phyloP scores from a whole-genome alignment of 805 yeast genomes.

The Candida berthetii region DNA sequence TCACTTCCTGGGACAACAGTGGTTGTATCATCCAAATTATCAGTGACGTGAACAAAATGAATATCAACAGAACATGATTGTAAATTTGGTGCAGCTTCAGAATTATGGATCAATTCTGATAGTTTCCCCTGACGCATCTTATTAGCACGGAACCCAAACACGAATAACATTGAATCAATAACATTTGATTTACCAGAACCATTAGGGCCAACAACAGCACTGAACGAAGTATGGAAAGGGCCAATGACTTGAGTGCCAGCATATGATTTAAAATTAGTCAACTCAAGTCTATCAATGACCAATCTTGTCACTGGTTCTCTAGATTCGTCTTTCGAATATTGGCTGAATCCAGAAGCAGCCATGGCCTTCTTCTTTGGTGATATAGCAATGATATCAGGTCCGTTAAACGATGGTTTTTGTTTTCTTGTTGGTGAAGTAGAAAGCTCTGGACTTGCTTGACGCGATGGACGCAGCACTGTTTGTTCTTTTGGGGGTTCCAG shows the following conservation, averaged over 20 bases:
- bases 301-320: slow-evolving; percentile 45
- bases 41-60: slow-evolving; percentile 73
- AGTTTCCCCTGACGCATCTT: slow-evolving; percentile 95
- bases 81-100: slow-evolving; percentile 62
- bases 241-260: slow-evolving; percentile 93
- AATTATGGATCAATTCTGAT: slow-evolving; percentile 90
- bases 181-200: slow-evolving; percentile 98
- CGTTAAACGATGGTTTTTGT: slow-evolving; percentile 26
- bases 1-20: slow-evolving; percentile 42
- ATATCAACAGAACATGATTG: slow-evolving; percentile 87
- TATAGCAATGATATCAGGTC: slow-evolving; percentile 31
- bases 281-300: slow-evolving; percentile 66
- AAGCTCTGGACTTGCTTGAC: no score
- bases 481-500: slow-evolving; percentile 13
- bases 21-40: slow-evolving; percentile 41
- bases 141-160: slow-evolving; percentile 93
- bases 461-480: background rate
- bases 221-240: slow-evolving; percentile 88
- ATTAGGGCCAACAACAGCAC: slow-evolving; percentile 98
- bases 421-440: slow-evolving; percentile 25
- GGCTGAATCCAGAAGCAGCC: slow-evolving; percentile 22
- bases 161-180: slow-evolving; percentile 92
- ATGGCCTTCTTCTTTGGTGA: slow-evolving; percentile 32
- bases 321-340: slow-evolving; percentile 19
- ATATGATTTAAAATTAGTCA: slow-evolving; percentile 89